Conservation (phyloP, 176 grass and related monocot species). For the Echinochloa phyllopogon region DNA sequence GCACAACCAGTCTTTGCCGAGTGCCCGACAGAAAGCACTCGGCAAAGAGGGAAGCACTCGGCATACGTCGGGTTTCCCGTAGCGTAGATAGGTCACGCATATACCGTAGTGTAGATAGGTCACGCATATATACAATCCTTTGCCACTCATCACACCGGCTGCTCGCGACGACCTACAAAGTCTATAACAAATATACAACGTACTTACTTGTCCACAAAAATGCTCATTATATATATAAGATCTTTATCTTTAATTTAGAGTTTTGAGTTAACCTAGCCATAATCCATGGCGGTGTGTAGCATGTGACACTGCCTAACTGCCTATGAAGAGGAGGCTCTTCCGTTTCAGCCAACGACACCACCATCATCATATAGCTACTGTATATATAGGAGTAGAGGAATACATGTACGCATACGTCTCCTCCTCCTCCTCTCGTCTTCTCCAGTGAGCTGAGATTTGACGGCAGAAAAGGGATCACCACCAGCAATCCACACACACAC, state of each 20-base stretch:
- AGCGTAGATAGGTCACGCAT: no score
- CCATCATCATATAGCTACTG: no score
- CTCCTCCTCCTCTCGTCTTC: neutral
- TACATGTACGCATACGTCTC: neutral
- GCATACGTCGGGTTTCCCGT: no score
- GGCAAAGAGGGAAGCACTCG: no score
- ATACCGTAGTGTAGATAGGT: no score
- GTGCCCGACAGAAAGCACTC: no score
- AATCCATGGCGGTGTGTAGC: neutral
- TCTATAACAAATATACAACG: neutral
- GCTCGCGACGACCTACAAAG: neutral
- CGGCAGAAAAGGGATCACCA: conserved; percentile 81
- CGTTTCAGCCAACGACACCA: neutral
- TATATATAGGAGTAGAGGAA: neutral
- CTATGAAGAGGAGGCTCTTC: neutral
- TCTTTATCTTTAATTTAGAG: neutral
- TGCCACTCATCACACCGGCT: no score
- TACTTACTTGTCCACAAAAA: neutral
- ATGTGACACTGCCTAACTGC: neutral
- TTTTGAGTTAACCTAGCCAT: conserved; percentile 1
- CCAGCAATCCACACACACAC: conserved; percentile 58
- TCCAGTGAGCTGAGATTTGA: conserved; percentile 79
- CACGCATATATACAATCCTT: neutral
- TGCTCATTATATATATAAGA: neutral
- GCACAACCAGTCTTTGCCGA: no score